Conservation (phyloP, 805 yeast species). For the Saitoella complicata region DNA sequence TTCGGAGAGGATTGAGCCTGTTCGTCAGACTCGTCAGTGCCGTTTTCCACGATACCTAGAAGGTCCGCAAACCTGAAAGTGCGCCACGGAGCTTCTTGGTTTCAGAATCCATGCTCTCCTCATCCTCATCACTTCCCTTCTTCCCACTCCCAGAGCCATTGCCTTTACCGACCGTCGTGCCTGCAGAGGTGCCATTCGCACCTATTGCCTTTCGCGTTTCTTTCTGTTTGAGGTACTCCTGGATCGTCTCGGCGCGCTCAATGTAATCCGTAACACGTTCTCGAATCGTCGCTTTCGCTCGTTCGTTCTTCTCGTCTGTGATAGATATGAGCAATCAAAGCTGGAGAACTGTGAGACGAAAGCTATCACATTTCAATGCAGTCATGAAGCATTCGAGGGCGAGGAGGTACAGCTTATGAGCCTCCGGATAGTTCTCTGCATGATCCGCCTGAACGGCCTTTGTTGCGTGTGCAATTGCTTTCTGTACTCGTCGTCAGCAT, state of each 20-base stretch:
- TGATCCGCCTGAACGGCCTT: conserved; percentile 91
- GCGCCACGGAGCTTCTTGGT: conserved; percentile 84
- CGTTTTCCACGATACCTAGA: not conserved
- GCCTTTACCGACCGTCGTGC: conserved; percentile 41
- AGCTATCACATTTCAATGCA: conserved; percentile 53
- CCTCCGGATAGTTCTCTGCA: conserved; percentile 80
- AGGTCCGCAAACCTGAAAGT: conserved; percentile 37
- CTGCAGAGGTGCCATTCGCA: conserved; percentile 27
- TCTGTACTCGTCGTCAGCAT: conserved; percentile 17
- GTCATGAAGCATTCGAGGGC: conserved; percentile 91
- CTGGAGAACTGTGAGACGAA: not conserved
- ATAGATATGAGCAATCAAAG: not conserved
- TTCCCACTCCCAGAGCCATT: conserved; percentile 30
- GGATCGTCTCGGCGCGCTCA: conserved; percentile 83
- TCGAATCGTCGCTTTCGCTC: conserved; percentile 74
- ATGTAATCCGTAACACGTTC: conserved; percentile 82
- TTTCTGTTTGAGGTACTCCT: conserved; percentile 63
- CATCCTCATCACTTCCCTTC: conserved; percentile 31
- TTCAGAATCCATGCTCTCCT: conserved; percentile 61
- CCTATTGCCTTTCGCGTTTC: conserved; percentile 24
- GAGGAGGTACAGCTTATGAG: conserved; percentile 79
- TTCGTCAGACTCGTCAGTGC: not conserved
- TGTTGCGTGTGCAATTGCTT: conserved; percentile 89
- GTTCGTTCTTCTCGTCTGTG: conserved; percentile 68
- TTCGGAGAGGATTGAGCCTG: conserved; percentile 63